Base-by-base conservation (phyloP, 345 rosid genomes). In the Lagerstroemia speciosa region DNA sequence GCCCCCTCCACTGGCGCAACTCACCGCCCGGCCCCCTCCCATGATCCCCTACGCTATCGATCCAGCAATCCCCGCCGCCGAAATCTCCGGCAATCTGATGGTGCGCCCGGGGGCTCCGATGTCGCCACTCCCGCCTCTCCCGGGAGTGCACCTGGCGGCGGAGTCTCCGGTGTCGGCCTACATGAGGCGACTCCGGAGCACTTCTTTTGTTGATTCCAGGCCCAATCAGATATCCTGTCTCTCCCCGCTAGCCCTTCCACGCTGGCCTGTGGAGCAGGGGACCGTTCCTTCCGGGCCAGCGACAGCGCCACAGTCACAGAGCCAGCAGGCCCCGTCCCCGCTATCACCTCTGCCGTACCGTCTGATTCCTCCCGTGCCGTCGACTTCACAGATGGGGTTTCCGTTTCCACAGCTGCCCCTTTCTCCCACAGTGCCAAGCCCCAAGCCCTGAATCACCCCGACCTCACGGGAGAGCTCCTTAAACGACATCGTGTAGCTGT, bases 381-480 rank as follows among this genome's bases (percentile, higher is more conserved):
- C 96, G 0, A 69, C 89, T 33, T 74, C 91, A 33, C 66, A 33
- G 62, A 58, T 83, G 48, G 85, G 83, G 37, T 82, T 91, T 58
- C 96, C 72, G 6, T 63, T 78, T 46, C 84, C 97, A 11, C 96
- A 71, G 16, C 36, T 80, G 60, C 85, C 98, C 14, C 90, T 90
- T 48, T 86, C 91, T 15, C 78, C 88, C 78, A 89, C 93, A 10
- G 82, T 87, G 55, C 81, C 86, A 4, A 89, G 91, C 79, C 96
- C 97, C 17, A 58, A 30, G 62, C 62, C 62, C 29, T 58, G 14
- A 41, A 58, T 82, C 71, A 36, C 86, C 29, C 58, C 22, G 5
- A 7, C 10, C 1, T 41, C 45, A 1, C 45, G 8, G 45, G 15
- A 41, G 45, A 41, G 45, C 45, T 41, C 45, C 45, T 8, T 8